Percentiles rank a stretch among this genome's conserved stretches.
Evolutionary conservation across 805 yeast genomes (phyloP).

Genomic region (Yarrowia divulgata): DNA sequence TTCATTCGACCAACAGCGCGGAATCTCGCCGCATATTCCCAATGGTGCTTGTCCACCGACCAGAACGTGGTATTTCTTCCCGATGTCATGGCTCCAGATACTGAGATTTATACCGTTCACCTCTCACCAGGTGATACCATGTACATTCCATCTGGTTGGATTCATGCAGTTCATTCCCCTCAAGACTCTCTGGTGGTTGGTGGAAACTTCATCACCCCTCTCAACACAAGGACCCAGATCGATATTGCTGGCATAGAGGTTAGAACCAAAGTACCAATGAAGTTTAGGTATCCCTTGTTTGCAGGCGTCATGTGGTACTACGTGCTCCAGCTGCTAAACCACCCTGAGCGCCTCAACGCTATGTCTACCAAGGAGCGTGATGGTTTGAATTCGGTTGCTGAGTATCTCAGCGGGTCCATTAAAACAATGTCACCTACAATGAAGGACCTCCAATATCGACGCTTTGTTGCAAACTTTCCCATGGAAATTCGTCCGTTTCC

Average conservation of each 20-base stretch:
- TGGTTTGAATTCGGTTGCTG: conserved; percentile 7
- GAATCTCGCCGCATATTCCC: conserved; percentile 66
- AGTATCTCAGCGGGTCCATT: conserved; percentile 11
- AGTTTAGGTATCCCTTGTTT: conserved; percentile 81
- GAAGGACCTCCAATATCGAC: conserved; percentile 20
- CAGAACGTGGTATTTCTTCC: conserved; percentile 73
- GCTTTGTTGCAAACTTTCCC: conserved; percentile 24
- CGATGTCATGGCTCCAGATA: conserved; percentile 47
- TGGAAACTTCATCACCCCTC: conserved; percentile 79
- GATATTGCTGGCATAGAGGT: conserved; percentile 68
- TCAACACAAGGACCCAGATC: conserved; percentile 69
- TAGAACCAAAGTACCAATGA: conserved; percentile 72
- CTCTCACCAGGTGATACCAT: conserved; percentile 72
- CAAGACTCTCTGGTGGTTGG: conserved; percentile 82
- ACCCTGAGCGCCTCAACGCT: neutral
- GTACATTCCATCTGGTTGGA: conserved; percentile 91
- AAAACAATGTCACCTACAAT: conserved; percentile 6
- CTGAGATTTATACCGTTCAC: conserved; percentile 50
- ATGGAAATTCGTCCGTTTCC: conserved; percentile 8
- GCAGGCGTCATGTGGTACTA: conserved; percentile 69
- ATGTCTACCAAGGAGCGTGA: conserved; percentile 17
- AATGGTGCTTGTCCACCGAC: conserved; percentile 74
- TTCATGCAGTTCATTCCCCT: conserved; percentile 88
- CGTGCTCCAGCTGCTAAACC: conserved; percentile 2
- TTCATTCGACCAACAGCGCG: conserved; percentile 77